A percentile compares a stretch with the other conserved stretches of the same genome.
Conservation (phyloP, 768 basidiomycete species). For the Kwoniella sp. region DNA sequence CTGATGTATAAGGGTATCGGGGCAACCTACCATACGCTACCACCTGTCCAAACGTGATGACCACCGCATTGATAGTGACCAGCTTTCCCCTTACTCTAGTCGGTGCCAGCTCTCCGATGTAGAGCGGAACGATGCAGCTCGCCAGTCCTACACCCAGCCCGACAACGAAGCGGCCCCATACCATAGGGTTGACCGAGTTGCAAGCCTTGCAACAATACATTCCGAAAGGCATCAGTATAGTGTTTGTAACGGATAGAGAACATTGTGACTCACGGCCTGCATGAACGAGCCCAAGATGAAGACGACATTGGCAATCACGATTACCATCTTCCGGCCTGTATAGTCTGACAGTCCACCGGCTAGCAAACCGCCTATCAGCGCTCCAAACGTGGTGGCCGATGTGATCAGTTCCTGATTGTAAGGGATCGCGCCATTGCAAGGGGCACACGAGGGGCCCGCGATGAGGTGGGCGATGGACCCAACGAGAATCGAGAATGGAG, state of each 20-base stretch:
- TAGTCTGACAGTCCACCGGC: slow-evolving; percentile 73
- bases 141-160: slow-evolving; percentile 74
- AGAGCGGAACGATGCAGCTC: slow-evolving; percentile 75
- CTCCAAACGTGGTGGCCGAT: slow-evolving; percentile 75
- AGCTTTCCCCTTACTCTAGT: slow-evolving; percentile 66
- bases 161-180: slow-evolving; percentile 73
- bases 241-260: not conserved
- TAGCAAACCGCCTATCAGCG: slow-evolving; percentile 71
- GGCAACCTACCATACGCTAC: slow-evolving; percentile 76
- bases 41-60: slow-evolving; percentile 74
- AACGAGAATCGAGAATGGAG: not conserved
- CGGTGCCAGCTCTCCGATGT: slow-evolving; percentile 76
- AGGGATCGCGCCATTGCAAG: not conserved
- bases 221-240: not conserved
- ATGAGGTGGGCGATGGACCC: not conserved
- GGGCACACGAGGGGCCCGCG: too few species aligned
- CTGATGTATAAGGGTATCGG: too few species aligned
- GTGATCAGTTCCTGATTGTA: slow-evolving; percentile 73
- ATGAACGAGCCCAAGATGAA: slow-evolving; percentile 75
- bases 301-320: slow-evolving; percentile 69
- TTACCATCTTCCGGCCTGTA: slow-evolving; percentile 68
- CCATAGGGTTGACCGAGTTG: slow-evolving; percentile 72
- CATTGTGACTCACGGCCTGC: slow-evolving; percentile 62
- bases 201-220: slow-evolving; percentile 18
- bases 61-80: slow-evolving; percentile 79